Evolutionary conservation across 495 filamentous ascomycete species (phyloP), one percentile per base, ranked within the genome.

Genomic region (Pyronema omphalodes): DNA sequence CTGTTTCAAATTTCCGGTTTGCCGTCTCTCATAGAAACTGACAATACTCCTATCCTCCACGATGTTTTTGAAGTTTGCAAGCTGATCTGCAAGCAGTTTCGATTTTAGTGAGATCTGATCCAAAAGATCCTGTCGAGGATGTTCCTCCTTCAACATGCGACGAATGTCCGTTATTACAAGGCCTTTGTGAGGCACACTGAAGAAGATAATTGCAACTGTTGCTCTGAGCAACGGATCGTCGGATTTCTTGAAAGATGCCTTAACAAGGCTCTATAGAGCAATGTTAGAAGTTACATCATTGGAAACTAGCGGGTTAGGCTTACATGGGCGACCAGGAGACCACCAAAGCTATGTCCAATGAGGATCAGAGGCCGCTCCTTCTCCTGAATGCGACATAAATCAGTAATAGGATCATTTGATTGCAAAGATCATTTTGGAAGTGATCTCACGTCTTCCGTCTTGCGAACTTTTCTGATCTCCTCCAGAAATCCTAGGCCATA

Each of bases 291-390:
- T 41, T 52, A 9, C 23, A 52, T 7, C 37, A 8, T 7, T n/a
- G 7, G 8, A n/a, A 40, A 40, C n/a, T n/a, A 40, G n/a, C n/a
- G n/a, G 37, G 37, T 8, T 40, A 40, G n/a, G 33, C 58, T 54
- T 47, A 60, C 55, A 18, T 60, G 55, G 7, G 58, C 51, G 6
- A 55, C 39, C 15, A 58, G 19, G 17, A 59, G 36, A 5, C 54
- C 54, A 17, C 57, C 57, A 44, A 52, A 59, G 37, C 48, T 48
- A 33, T 59, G 57, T 3, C 48, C 40, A 9, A 59, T 59, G n/a
- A 59, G 53, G 5, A 59, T 53, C 6, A 56, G 33, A 1, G 57
- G 57, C 6, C 57, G 19, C 29, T 51, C 12, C 19, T 12, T 29
- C 44, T 48, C 53, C 53, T 55, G 18, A 19, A 49, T 8, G 8